phyloP scores from a whole-genome alignment of 257 asterid species.

The Scutellaria baicalensis region DNA sequence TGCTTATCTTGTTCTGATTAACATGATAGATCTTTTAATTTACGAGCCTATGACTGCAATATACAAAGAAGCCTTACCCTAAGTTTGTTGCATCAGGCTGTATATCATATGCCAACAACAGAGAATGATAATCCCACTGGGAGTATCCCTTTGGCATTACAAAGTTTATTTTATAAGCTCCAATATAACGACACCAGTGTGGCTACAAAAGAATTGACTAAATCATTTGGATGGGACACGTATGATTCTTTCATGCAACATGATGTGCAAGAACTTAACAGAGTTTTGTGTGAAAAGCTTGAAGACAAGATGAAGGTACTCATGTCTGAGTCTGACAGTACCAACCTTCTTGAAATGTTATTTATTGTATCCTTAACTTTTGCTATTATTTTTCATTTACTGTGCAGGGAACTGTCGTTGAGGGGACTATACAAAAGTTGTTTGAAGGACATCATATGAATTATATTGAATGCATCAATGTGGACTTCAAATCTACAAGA shows the following conservation, averaged over 20 bases:
- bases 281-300: constrained; percentile 80
- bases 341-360: background rate
- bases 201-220: constrained; percentile 87
- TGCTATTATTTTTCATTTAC: constrained; percentile 13
- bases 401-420: constrained; percentile 86
- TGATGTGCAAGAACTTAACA: constrained; percentile 90
- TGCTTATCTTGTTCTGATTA: constrained; percentile 8
- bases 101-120: constrained; percentile 93
- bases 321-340: constrained; percentile 1
- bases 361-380: constrained; percentile 7
- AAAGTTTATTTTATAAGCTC: constrained; percentile 85
- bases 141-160: constrained; percentile 83
- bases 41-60: constrained; percentile 8
- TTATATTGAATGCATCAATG: constrained; percentile 77
- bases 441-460: constrained; percentile 92
- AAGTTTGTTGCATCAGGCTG: constrained; percentile 53
- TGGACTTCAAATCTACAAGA: constrained; percentile 84
- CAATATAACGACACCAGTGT: constrained; percentile 83
- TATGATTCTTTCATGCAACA: constrained; percentile 88
- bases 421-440: constrained; percentile 91
- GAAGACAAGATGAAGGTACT: constrained; percentile 94
- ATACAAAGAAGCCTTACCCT: constrained; percentile 19
- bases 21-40: background rate
- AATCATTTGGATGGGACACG: constrained; percentile 92
- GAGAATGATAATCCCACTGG: constrained; percentile 90